These are phyloP conservation scores for Podaxis mareebaensis DNA, from an alignment of 768 basidiomycete species.

Conservation along the genomic window DNA sequence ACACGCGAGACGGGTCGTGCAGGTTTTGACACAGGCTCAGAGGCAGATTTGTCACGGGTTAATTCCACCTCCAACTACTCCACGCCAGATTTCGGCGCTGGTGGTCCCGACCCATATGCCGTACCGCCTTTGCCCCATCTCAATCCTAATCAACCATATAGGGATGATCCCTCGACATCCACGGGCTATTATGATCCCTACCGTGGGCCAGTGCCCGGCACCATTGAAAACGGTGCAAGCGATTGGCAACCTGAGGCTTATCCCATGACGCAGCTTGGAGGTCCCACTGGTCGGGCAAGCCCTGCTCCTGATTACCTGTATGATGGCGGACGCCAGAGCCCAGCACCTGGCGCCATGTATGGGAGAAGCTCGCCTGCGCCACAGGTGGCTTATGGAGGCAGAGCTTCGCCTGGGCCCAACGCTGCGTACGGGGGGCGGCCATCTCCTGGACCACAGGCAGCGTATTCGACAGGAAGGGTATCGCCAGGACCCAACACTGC, in stretches of 20 bases:
- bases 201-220: constrained; percentile 68
- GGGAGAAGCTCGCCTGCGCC: constrained; percentile 31
- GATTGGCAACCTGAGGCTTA: constrained; percentile 59
- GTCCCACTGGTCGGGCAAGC: constrained; percentile 29
- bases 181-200: constrained; percentile 78
- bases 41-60: constrained; percentile 55
- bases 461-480: constrained; percentile 31
- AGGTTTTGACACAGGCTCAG: constrained; percentile 72
- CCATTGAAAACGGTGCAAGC: constrained; percentile 50
- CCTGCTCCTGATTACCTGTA: constrained; percentile 41
- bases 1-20: constrained; percentile 68
- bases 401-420: constrained; percentile 32
- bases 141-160: constrained; percentile 77
- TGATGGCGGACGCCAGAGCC: constrained; percentile 34
- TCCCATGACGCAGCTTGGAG: constrained; percentile 56
- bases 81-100: constrained; percentile 49
- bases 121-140: constrained; percentile 81
- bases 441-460: constrained; percentile 34
- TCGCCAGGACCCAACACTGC: constrained; percentile 46
- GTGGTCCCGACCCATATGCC: constrained; percentile 70
- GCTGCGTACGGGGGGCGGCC: constrained; percentile 31
- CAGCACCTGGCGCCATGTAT: constrained; percentile 39
- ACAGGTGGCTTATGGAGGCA: constrained; percentile 30
- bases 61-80: constrained; percentile 44
- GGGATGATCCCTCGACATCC: constrained; percentile 60